phyloP scores from a whole-genome alignment of 2,329 filamentous ascomycete species.

The Zymoseptoria passerinii region DNA sequence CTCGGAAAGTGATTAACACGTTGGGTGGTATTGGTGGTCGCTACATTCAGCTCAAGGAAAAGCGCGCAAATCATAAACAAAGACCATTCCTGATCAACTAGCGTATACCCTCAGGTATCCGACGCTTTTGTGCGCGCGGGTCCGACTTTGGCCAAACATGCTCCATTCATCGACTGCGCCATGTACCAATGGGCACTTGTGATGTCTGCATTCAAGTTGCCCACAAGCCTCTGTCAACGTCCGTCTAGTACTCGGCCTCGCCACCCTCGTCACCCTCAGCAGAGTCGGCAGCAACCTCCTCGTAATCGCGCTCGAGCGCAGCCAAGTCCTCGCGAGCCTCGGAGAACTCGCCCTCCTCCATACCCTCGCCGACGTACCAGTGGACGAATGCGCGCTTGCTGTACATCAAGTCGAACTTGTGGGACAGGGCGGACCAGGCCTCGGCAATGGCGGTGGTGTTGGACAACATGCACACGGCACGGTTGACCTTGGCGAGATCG shows the following conservation, averaged over 20 bases:
- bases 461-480: conserved; percentile 97
- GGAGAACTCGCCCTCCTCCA: conserved; percentile 99
- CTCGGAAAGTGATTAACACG: not conserved
- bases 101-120: conserved; percentile 8
- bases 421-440: conserved; percentile 90
- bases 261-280: conserved; percentile 75
- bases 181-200: conserved; percentile 3
- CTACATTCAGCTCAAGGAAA: conserved; percentile 4
- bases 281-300: conserved; percentile 94
- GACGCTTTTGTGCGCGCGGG: conserved; percentile 2
- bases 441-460: conserved; percentile 98
- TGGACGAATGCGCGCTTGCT: conserved; percentile 99
- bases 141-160: conserved; percentile 8
- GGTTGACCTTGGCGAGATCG: conserved; percentile 95
- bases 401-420: conserved; percentile 99
- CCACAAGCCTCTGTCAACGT: not conserved
- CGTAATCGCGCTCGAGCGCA: conserved; percentile 95
- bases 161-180: conserved; percentile 5
- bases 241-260: conserved; percentile 80
- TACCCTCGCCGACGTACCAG: conserved; percentile 99
- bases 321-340: conserved; percentile 98
- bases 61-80: conserved; percentile 3
- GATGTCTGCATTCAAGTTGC: not conserved
- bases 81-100: conserved; percentile 7
- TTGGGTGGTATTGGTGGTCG: conserved; percentile 7